phyloP scores from a whole-genome alignment of 768 basidiomycete genomes.

The Harrya chromipes region DNA sequence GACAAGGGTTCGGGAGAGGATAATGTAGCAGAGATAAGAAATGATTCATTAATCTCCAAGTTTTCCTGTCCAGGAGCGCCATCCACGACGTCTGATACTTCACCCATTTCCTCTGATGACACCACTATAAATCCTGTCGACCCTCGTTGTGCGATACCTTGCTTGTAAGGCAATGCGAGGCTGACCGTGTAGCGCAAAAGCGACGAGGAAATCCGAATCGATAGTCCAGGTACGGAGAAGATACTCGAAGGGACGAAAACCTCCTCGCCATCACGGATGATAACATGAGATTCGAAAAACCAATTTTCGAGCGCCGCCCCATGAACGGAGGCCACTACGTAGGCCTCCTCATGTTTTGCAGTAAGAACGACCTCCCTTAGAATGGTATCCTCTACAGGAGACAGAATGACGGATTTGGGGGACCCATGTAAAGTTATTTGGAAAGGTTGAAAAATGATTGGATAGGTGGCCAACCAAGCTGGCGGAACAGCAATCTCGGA shows the following conservation, averaged over 20 bases:
- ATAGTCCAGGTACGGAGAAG: constrained; percentile 16
- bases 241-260: constrained; percentile 28
- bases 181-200: constrained; percentile 47
- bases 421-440: constrained; percentile 3
- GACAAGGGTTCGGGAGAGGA: constrained; percentile 16
- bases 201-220: constrained; percentile 8
- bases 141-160: constrained; percentile 54
- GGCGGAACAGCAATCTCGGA: constrained; percentile 37
- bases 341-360: constrained; percentile 50
- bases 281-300: constrained; percentile 39
- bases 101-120: constrained; percentile 22
- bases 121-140: constrained; percentile 54
- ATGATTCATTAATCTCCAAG: constrained; percentile 71
- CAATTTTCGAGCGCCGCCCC: constrained; percentile 40
- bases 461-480: constrained; percentile 38
- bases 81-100: constrained; percentile 3
- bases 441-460: constrained; percentile 34
- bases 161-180: constrained; percentile 68
- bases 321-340: constrained; percentile 37
- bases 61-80: constrained; percentile 31
- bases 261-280: constrained; percentile 52
- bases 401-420: constrained; percentile 18
- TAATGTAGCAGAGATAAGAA: constrained; percentile 55
- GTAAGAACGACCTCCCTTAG: constrained; percentile 52
- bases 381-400: constrained; percentile 28